Base-by-base conservation (phyloP, 208 protist species). In the Trypanosoma cruzi region DNA sequence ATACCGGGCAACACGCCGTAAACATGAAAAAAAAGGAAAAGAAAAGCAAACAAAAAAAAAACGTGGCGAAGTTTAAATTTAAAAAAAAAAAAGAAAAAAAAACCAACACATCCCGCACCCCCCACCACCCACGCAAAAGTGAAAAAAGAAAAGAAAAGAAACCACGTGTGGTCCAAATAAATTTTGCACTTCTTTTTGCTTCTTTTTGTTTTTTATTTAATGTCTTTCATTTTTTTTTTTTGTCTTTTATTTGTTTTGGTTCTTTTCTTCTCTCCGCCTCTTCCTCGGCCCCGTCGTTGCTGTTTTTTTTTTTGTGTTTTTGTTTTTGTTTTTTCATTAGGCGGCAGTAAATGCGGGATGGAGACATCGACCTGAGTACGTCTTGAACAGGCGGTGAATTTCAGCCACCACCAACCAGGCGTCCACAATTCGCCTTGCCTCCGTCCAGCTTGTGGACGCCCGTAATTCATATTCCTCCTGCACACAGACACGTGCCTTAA, bases 401-500 rank as follows among this genome's bases (percentile, higher is more conserved):
- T 73, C 55, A 2, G 56, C 54, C 29, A 84, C 79, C 7, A 84
- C 75, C 2, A 63, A 26, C 58, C 79, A 80, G 26, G 68, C 77
- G 46, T 85, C 76, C 58, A 81, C 66, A 2, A 68, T 52, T 13
- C 55, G 68, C n/a, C 52, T 70, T 62, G 71, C 75, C 52, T 83
- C 73, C 22, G 29, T 31, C 78, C 78, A 89, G 29, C 66, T 68
- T 61, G 79, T 79, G 29, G 65, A 67, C 26, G 57, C 4, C 34
- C 58, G 29, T 10, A 77, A 40, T 36, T 59, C 11, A n/a, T 49
- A 14, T 10, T 67, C 54, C 18, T 62, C 50, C 26, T 34, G 46
- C 26, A 81, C 61, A 46, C 64, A 68, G 24, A 84, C 55, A 20
- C 85, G 85, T 13, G 78, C 75, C 40, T 84, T 84, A 24, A 91